phyloP scores from a whole-genome alignment of 2,329 filamentous ascomycete genomes.

The Didymella sp. region DNA sequence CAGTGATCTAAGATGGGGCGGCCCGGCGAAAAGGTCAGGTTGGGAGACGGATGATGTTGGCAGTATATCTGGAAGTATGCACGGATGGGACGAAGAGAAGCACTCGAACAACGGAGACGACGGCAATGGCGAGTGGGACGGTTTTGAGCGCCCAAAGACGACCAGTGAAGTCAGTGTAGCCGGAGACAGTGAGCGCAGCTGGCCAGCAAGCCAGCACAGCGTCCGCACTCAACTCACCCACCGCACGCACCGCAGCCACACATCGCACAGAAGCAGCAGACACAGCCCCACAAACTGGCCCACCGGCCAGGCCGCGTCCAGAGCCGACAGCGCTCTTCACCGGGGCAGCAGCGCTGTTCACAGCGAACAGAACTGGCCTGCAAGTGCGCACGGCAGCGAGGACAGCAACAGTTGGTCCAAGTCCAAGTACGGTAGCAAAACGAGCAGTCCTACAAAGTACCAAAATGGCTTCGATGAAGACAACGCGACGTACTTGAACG shows the following conservation, averaged over 20 bases:
- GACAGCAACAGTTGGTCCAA: background rate
- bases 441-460: constrained; percentile 5
- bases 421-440: background rate
- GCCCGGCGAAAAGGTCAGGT: background rate
- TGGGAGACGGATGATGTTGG: constrained; percentile 8
- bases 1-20: constrained; percentile 1
- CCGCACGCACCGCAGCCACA: background rate
- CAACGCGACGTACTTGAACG: constrained; percentile 34
- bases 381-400: background rate
- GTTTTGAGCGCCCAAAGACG: constrained; percentile 28
- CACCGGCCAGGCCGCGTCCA: background rate
- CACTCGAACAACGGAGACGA: background rate
- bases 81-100: background rate
- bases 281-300: background rate
- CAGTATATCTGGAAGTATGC: background rate
- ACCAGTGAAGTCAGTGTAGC: constrained; percentile 29
- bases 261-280: background rate
- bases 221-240: background rate
- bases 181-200: constrained; percentile 16
- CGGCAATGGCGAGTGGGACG: constrained; percentile 26
- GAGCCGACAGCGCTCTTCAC: background rate
- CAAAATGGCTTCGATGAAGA: constrained; percentile 32
- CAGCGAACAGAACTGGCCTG: background rate
- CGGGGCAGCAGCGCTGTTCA: background rate
- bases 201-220: constrained; percentile 9